Evolutionary conservation across 75 land plant genomes (phyloP).

Genomic region (Picea sitchensis): DNA sequence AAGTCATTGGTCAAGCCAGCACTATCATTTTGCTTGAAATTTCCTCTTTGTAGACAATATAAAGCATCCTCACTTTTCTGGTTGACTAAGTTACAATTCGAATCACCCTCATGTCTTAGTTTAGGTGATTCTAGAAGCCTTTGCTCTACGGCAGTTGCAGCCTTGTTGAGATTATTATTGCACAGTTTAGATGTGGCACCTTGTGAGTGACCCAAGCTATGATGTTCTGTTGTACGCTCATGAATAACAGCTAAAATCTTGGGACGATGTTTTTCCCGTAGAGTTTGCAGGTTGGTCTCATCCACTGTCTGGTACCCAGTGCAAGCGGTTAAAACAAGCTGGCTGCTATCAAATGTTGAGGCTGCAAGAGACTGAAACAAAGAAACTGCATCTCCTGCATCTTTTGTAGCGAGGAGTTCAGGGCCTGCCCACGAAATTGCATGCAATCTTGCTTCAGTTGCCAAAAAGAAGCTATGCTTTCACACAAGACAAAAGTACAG

Average conservation of each 20-base stretch:
- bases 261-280: slow-evolving; percentile 25
- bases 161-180: background rate
- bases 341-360: slow-evolving; percentile 48
- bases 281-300: slow-evolving; percentile 15
- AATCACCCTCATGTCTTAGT: background rate
- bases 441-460: too few species aligned
- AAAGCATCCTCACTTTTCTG: too few species aligned
- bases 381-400: slow-evolving; percentile 32
- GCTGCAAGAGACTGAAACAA: slow-evolving; percentile 31
- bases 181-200: background rate
- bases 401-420: slow-evolving; percentile 13
- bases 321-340: slow-evolving; percentile 40
- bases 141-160: background rate
- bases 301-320: slow-evolving; percentile 25
- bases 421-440: too few species aligned
- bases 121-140: background rate
- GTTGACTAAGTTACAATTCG: background rate
- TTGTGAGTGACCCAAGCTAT: background rate
- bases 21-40: background rate
- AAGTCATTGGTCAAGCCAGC: background rate
- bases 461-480: background rate
- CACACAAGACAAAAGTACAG: background rate
- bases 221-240: slow-evolving; percentile 13
- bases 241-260: slow-evolving; percentile 21
- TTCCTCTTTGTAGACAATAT: background rate